phyloP scores from a whole-genome alignment of 2,329 filamentous ascomycete genomes.

The Bipolaris zeicola region DNA sequence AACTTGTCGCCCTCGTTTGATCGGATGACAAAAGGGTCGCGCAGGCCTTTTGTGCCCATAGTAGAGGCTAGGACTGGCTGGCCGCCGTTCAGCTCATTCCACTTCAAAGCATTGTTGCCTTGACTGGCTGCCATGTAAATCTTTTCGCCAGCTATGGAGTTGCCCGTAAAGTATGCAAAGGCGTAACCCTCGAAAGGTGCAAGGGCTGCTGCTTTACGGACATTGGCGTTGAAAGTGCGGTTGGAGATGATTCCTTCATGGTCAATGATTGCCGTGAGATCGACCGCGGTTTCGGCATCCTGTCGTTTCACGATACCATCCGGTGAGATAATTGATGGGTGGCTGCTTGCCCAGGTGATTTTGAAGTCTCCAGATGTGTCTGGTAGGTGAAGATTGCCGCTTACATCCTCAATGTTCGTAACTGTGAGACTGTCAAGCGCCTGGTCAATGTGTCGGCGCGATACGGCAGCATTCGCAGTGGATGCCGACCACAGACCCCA shows the following conservation, averaged over 20 bases:
- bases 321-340: conserved; percentile 41
- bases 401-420: conserved; percentile 47
- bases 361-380: conserved; percentile 32
- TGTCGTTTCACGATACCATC: conserved; percentile 49
- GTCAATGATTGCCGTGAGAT: conserved; percentile 47
- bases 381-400: conserved; percentile 50
- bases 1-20: conserved; percentile 59
- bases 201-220: conserved; percentile 40
- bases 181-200: conserved; percentile 55
- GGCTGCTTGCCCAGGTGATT: conserved; percentile 48
- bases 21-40: conserved; percentile 61
- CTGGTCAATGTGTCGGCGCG: conserved; percentile 7
- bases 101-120: conserved; percentile 59
- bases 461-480: conserved; percentile 2
- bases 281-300: conserved; percentile 34
- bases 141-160: conserved; percentile 55
- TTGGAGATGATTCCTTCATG: conserved; percentile 21
- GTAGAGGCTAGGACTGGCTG: conserved; percentile 55
- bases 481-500: conserved; percentile 13
- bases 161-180: conserved; percentile 60
- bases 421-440: conserved; percentile 23
- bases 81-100: conserved; percentile 58
- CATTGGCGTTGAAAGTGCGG: conserved; percentile 45
- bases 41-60: conserved; percentile 56
- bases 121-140: conserved; percentile 60